A percentile compares a stretch with the other conserved stretches of the same genome.
These are phyloP conservation scores for Aspergillus ostianus DNA, from an alignment of 495 filamentous ascomycete genomes.

Conservation along the genomic window DNA sequence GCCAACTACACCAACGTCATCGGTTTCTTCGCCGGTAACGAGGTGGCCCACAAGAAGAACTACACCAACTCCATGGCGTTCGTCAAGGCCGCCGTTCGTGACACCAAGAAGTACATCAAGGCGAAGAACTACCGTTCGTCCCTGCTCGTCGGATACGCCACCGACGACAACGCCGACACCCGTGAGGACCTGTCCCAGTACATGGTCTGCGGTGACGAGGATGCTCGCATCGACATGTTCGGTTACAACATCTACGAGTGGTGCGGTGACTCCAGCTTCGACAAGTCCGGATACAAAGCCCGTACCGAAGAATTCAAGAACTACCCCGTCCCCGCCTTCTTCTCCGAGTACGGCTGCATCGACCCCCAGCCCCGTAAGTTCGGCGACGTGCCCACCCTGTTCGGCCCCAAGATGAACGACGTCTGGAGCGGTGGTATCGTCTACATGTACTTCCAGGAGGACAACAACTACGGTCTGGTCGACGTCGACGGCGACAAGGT, in stretches of 20 bases:
- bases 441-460: conserved; percentile 97
- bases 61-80: conserved; percentile 87
- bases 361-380: conserved; percentile 71
- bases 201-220: conserved; percentile 80
- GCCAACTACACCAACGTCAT: conserved; percentile 82
- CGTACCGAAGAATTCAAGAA: conserved; percentile 80
- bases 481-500: conserved; percentile 54
- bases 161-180: conserved; percentile 84
- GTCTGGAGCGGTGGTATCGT: conserved; percentile 96
- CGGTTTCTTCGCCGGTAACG: conserved; percentile 97
- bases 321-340: conserved; percentile 93
- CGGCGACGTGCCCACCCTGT: conserved; percentile 81
- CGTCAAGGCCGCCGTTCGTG: conserved; percentile 96
- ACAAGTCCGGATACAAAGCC: conserved; percentile 71
- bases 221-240: conserved; percentile 86
- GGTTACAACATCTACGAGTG: conserved; percentile 99
- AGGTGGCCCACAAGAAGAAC: conserved; percentile 81
- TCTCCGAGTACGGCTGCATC: conserved; percentile 98
- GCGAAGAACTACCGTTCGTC: conserved; percentile 63
- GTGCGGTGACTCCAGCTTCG: conserved; percentile 81
- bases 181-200: conserved; percentile 78
- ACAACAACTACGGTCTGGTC: conserved; percentile 88
- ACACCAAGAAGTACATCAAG: conserved; percentile 92
- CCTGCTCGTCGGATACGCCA: conserved; percentile 90
- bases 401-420: conserved; percentile 71